Conservation (phyloP, 345 rosid species). For the Ailanthus altissimus region DNA sequence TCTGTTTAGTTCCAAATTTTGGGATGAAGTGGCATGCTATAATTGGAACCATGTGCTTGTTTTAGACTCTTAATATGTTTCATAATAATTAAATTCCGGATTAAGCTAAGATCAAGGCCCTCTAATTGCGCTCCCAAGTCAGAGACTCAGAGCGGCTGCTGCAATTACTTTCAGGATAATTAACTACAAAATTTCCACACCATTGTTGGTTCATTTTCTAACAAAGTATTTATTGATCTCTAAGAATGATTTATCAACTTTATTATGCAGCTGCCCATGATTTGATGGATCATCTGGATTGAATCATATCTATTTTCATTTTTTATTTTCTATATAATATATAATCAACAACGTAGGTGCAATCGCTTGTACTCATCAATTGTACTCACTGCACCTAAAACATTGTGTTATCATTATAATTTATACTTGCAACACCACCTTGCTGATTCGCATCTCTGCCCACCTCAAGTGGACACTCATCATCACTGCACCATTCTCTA, state of each 20-base stretch:
- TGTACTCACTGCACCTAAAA: not conserved
- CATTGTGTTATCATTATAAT: not conserved
- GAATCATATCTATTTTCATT: not conserved
- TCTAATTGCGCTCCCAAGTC: constrained; percentile 3
- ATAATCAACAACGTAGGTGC: not conserved
- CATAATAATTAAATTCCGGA: too few species aligned
- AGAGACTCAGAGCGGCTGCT: not conserved
- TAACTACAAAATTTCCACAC: not conserved
- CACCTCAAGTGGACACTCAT: not conserved
- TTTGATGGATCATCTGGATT: not conserved
- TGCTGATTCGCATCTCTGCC: too few species aligned
- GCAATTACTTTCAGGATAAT: not conserved
- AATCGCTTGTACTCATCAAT: not conserved
- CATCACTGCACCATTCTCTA: not conserved
- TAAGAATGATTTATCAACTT: not conserved
- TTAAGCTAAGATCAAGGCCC: not conserved
- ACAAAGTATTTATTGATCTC: not conserved
- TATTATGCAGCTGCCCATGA: not conserved
- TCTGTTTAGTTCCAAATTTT: not conserved
- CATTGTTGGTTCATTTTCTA: not conserved
- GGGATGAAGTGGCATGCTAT: not conserved
- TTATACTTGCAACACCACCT: too few species aligned
- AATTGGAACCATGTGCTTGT: not conserved
- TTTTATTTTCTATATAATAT: not conserved
- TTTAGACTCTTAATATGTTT: constrained; percentile 1